Evolutionary conservation across 176 grass and related monocot genomes (phyloP), one percentile per base, ranked within the genome.

Genomic region (Tillandsia leiboldiana): DNA sequence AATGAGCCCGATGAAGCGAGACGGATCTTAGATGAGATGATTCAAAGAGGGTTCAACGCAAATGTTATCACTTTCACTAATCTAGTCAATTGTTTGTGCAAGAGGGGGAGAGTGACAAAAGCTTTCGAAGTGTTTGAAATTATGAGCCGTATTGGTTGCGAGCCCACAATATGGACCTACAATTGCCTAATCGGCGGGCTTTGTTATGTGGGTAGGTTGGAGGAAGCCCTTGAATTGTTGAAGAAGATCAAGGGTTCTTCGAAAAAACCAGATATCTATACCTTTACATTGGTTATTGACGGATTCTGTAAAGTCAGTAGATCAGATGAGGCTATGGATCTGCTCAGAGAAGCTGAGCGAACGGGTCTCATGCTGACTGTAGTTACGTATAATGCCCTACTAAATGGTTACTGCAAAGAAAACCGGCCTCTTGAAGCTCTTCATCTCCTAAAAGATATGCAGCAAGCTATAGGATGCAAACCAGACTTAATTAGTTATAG

Each of bases 201-300:
- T 69, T 99, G 89, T 83, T 99, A 90, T 75, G 94, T 90, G 10
- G 89, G 89, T 28, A 80, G 86, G 48, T 74, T 99, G 47, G 89
- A 99, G 86, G 94, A 93, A 75, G 94, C 84, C 23, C 75, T 70
- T 9, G 71, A 86, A 14, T 74, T 93, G 8, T 70, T 90, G 64
- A 68, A 80, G 26, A 90, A 78, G 75, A 86, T 93, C 67, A 92
- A 86, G 81, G 77, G 51, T 29, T 81, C 89, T 53, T 74, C 86
- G 26, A 73, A 75, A 26, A 51, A 67, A 63, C 82, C 94, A 14
- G 82, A 90, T 75, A 99, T 99, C 47, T 90, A 90, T 62, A 86
- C 86, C 11, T 99, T 79, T 69, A 93, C 77, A 67, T 67, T 93
- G 50, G 79, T 93, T 48, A 82, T 99, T 27, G 80, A 90, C 68